Evolutionary conservation across 2,329 filamentous ascomycete species (phyloP).

Genomic region (Juglanconis sp.): DNA sequence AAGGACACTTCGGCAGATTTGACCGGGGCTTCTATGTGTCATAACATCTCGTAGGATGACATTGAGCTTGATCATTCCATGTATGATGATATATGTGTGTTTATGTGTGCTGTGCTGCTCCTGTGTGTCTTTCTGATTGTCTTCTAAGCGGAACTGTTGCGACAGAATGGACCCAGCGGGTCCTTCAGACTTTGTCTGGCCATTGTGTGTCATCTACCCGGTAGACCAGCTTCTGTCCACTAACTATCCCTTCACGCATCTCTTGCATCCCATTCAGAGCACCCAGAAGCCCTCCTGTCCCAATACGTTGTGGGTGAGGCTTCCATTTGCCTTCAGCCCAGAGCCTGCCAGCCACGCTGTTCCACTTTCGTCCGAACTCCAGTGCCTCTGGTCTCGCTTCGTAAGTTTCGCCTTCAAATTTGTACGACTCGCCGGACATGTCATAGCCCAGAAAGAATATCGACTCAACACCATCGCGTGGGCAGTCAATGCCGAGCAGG

Average conservation of each 20-base stretch:
- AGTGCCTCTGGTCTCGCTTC: not conserved
- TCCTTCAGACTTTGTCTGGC: not conserved
- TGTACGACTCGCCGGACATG: slow-evolving; percentile 9
- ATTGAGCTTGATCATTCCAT: too few relatives aligned
- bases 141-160: too few relatives aligned
- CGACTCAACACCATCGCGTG: slow-evolving; percentile 6
- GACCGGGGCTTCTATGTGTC: too few relatives aligned
- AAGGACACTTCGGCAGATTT: too few relatives aligned
- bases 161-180: too few relatives aligned
- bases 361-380: slow-evolving; percentile 1
- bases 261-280: not conserved
- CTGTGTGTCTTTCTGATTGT: too few relatives aligned
- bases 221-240: slow-evolving; percentile 12
- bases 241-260: slow-evolving; percentile 2
- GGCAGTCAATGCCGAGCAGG: slow-evolving; percentile 5
- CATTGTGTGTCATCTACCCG: slow-evolving; percentile 9
- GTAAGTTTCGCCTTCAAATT: not conserved
- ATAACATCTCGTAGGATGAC: too few relatives aligned
- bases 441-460: slow-evolving; percentile 12
- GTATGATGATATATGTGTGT: too few relatives aligned
- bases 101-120: too few relatives aligned
- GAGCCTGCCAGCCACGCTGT: not conserved
- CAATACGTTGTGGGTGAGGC: slow-evolving; percentile 5
- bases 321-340: slow-evolving; percentile 7
- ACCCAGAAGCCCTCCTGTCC: not conserved